Evolutionary conservation across 176 grass and related monocot genomes (phyloP).

Genomic region (Puccinellia tenuiflora): DNA sequence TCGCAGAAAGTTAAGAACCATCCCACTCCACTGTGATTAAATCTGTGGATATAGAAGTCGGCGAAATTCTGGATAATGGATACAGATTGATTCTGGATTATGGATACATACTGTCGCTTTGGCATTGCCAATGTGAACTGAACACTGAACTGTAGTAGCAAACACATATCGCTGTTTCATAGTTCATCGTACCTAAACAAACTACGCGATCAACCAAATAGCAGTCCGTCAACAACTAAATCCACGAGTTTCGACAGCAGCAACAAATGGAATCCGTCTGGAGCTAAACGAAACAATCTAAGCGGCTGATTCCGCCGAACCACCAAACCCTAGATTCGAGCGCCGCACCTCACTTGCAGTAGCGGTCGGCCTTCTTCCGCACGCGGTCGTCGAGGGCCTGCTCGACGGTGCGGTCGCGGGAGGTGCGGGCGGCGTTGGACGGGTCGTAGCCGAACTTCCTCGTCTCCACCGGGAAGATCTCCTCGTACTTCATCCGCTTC

Average conservation of each 20-base stretch:
- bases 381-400: conserved; percentile 90
- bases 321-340: conserved; percentile 41
- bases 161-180: background rate
- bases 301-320: background rate
- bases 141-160: background rate
- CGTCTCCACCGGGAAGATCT: conserved; percentile 87
- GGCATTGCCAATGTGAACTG: background rate
- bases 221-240: background rate
- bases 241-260: background rate
- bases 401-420: conserved; percentile 56
- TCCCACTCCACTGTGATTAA: background rate
- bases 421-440: conserved; percentile 52
- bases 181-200: background rate
- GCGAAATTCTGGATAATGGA: background rate
- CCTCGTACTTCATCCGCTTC: conserved; percentile 98
- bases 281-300: background rate
- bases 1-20: background rate
- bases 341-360: conserved; percentile 86
- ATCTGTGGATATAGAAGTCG: background rate
- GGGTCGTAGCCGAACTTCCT: conserved; percentile 92
- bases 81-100: conserved; percentile 1
- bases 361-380: conserved; percentile 94
- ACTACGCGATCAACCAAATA: background rate
- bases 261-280: background rate
- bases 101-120: background rate